phyloP scores from a whole-genome alignment of 2,329 filamentous ascomycete species.

The Paraphoma sp. region DNA sequence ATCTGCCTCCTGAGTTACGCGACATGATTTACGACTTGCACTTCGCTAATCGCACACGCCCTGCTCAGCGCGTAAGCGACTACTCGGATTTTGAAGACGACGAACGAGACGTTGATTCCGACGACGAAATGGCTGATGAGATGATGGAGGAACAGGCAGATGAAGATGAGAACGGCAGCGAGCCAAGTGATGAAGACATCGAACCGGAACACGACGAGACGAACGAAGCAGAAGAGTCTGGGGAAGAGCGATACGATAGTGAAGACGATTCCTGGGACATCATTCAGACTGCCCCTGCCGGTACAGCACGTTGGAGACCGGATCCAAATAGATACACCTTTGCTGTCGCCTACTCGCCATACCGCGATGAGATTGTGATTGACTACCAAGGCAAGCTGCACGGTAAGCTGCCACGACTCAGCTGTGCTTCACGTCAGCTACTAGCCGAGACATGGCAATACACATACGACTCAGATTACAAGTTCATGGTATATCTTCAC shows the following conservation, averaged over 20 bases:
- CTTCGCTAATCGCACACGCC: not conserved
- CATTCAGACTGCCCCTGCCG: too few species aligned
- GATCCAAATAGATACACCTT: not conserved
- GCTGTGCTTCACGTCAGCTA: not conserved
- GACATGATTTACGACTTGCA: not conserved
- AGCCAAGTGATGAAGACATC: not conserved
- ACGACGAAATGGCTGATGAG: not conserved
- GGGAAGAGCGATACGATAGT: not conserved
- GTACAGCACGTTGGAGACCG: too few species aligned
- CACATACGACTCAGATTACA: not conserved
- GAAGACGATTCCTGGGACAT: not conserved
- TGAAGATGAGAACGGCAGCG: not conserved
- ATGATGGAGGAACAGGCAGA: not conserved
- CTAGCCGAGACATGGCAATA: not conserved
- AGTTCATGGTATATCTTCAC: not conserved
- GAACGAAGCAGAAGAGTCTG: too few species aligned
- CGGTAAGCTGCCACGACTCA: not conserved
- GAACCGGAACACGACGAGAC: not conserved
- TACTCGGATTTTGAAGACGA: not conserved
- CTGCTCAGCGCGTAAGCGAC: not conserved
- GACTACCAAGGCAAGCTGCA: not conserved
- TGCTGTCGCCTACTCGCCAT: not conserved
- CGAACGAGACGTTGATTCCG: not conserved
- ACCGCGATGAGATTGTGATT: not conserved
- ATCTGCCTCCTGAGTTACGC: not conserved